Conservation (phyloP, 306 rosid genomes). For the Trichosanthes cucumerina region DNA sequence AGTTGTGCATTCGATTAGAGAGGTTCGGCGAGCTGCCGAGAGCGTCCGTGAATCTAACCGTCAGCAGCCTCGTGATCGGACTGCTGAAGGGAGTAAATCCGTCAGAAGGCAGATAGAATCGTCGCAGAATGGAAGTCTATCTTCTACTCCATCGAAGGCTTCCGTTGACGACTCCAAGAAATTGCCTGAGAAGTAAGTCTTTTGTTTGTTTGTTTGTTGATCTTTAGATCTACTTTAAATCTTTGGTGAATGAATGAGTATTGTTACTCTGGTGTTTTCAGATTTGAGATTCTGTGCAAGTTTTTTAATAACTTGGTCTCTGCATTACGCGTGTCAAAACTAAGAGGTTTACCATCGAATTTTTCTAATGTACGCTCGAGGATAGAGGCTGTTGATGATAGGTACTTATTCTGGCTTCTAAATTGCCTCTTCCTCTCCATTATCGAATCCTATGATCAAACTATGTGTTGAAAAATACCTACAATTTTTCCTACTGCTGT, state of each 20-base stretch:
- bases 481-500: not conserved
- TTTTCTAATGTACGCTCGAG: conserved; percentile 35
- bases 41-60: conserved; percentile 19
- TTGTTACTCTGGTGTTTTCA: conserved; percentile 14
- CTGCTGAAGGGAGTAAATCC: conserved; percentile 14
- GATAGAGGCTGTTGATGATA: conserved; percentile 47
- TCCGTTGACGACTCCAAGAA: not conserved
- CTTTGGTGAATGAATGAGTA: not conserved
- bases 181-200: conserved; percentile 42
- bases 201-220: not conserved
- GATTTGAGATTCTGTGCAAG: conserved; percentile 41
- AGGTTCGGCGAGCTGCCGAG: conserved; percentile 33
- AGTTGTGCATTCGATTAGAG: conserved; percentile 32
- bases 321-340: conserved; percentile 34
- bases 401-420: conserved; percentile 27
- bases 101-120: conserved; percentile 28
- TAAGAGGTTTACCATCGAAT: conserved; percentile 28
- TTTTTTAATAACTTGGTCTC: conserved; percentile 49
- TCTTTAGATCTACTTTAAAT: not conserved
- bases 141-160: conserved; percentile 16
- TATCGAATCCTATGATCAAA: not conserved
- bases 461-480: not conserved
- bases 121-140: not conserved
- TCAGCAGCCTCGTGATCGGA: conserved; percentile 5
- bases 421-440: not conserved